These are phyloP conservation scores for Eucommia ulmoides DNA, from an alignment of 257 asterid species.

Conservation along the genomic window DNA sequence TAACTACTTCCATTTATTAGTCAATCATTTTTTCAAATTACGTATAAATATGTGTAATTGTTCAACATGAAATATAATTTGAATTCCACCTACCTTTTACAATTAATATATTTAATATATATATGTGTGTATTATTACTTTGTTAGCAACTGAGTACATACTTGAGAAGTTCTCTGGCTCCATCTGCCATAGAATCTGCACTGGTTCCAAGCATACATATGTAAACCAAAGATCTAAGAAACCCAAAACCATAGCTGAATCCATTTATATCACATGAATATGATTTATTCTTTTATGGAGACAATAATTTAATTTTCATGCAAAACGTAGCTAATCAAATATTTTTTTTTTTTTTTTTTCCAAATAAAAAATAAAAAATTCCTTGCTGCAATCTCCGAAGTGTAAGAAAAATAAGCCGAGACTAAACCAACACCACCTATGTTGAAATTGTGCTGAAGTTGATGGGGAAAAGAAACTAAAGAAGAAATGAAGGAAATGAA, in stretches of 20 bases:
- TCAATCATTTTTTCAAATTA: too few species aligned
- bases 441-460: constrained; percentile 62
- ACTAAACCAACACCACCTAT: constrained; percentile 72
- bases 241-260: constrained; percentile 72
- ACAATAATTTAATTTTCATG: background rate
- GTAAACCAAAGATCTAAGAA: constrained; percentile 75
- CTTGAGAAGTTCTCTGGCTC: constrained; percentile 77
- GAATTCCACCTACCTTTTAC: too few species aligned
- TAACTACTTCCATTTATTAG: too few species aligned
- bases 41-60: too few species aligned
- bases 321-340: background rate
- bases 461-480: too few species aligned
- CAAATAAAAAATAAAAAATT: constrained; percentile 6
- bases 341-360: background rate
- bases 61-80: too few species aligned
- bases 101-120: too few species aligned
- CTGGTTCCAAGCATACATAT: constrained; percentile 86
- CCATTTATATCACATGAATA: background rate
- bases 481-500: too few species aligned
- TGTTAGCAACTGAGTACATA: constrained; percentile 24
- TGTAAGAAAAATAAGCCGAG: constrained; percentile 65
- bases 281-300: background rate
- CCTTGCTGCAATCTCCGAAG: constrained; percentile 90
- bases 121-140: too few species aligned
- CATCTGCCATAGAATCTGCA: constrained; percentile 80